These are phyloP conservation scores for Thuidium tamariscinum DNA, from an alignment of 225 moss, liverwort and hornwort species.

Conservation along the genomic window DNA sequence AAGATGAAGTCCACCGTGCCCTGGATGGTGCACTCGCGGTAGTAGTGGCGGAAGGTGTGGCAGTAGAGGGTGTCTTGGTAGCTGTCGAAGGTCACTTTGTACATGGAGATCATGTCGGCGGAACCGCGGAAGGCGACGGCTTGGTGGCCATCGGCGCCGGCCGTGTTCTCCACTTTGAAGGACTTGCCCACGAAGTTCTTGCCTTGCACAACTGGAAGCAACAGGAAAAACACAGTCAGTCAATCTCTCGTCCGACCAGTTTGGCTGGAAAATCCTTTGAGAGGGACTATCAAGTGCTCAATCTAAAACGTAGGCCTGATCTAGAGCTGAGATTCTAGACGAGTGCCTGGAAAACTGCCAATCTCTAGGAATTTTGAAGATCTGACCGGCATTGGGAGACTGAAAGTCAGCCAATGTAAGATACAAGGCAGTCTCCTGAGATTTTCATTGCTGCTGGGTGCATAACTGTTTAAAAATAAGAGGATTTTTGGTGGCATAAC, in stretches of 20 bases:
- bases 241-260: neutral
- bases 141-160: constrained; percentile 39
- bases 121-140: constrained; percentile 61
- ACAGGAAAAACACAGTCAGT: too few species aligned
- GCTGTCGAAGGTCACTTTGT: constrained; percentile 45
- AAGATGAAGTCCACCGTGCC: constrained; percentile 77
- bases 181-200: constrained; percentile 34
- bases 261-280: neutral
- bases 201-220: constrained; percentile 25
- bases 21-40: constrained; percentile 32
- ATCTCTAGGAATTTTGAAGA: neutral
- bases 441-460: neutral
- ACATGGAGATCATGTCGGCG: constrained; percentile 36
- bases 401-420: neutral
- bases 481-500: neutral
- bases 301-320: too few species aligned
- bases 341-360: neutral
- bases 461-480: neutral
- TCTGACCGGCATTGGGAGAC: too few species aligned
- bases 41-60: constrained; percentile 57
- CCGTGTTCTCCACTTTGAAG: constrained; percentile 54
- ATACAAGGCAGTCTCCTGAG: neutral
- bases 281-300: neutral
- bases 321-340: neutral
- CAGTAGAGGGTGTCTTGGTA: constrained; percentile 68